These are phyloP conservation scores for Apophysomyces trapeziformis DNA, from an alignment of 371 early-diverging fungal species.

Conservation along the genomic window DNA sequence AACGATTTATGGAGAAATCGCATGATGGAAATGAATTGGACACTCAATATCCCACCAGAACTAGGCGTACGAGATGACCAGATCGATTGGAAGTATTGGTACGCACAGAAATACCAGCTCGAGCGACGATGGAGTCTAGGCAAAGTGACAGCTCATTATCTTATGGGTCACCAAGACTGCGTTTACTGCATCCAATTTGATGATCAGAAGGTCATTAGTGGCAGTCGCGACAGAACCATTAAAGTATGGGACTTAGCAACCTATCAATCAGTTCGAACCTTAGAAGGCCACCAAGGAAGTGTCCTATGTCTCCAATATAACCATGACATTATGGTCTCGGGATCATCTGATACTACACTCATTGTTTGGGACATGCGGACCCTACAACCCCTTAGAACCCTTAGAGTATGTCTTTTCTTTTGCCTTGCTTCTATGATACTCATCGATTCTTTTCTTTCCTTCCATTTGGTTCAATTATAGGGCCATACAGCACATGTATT, in stretches of 20 bases:
- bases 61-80: constrained; percentile 15
- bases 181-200: constrained; percentile 96
- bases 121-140: constrained; percentile 43
- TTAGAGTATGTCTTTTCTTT: constrained; percentile 26
- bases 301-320: constrained; percentile 92
- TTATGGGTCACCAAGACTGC: constrained; percentile 85
- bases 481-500: constrained; percentile 83
- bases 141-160: constrained; percentile 34
- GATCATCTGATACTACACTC: constrained; percentile 89
- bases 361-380: constrained; percentile 86
- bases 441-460: not conserved
- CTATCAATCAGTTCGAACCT: constrained; percentile 69
- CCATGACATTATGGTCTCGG: constrained; percentile 80
- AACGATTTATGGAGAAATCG: constrained; percentile 23
- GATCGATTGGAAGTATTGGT: constrained; percentile 38
- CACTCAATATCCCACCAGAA: constrained; percentile 4
- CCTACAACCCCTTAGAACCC: constrained; percentile 25
- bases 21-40: constrained; percentile 21
- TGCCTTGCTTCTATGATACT: not conserved
- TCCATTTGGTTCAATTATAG: not conserved
- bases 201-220: constrained; percentile 80
- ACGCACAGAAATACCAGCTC: constrained; percentile 32
- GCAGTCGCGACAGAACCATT: constrained; percentile 92
- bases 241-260: constrained; percentile 68
- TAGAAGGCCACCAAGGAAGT: constrained; percentile 86